Base-by-base conservation (phyloP, 2,329 filamentous ascomycete genomes). In the Penicillium sp. region DNA sequence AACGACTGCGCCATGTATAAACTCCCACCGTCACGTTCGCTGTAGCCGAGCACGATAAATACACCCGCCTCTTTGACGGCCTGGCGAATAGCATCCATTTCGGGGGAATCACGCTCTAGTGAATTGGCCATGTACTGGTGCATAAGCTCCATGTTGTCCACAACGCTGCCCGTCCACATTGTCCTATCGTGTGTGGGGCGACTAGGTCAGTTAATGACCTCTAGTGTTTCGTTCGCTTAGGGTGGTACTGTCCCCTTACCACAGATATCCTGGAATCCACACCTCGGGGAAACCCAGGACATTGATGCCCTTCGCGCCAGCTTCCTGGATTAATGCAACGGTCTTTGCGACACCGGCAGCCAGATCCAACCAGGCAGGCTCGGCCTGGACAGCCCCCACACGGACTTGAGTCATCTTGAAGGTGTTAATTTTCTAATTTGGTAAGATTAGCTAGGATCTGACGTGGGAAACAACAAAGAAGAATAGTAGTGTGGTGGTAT, bases 1-100 rank as follows among this genome's bases (percentile, higher is more conserved):
- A 82, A 72, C 3, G 72, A 74, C 59, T 83, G 80, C 0, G 48
- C 13, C 7, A 42, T 50, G 33, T 42, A 50, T 3, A 50, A 13
- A 27, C 13, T 16, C 14, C n/a, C 19, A 9, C 26, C 25, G n/a
- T 42, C 33, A 8, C 19, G 14, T 19, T 50, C 48, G 13, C 33
- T 26, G 16, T 26, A 42, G 8, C 33, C 33, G 9, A 50, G 25
- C 2, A 31, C 26, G 4, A 50, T 33, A 1, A 21, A 14, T 6
- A 50, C 29, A 0, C 25, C 13, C 9, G 25, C 11, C 1, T 26
- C n/a, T 1, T 16, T 13, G 11, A 19, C 48, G 14, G 19, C 9
- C 7, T 26, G 4, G 4, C 14, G 33, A 16, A 50, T 50, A 4
- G 7, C 13, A 26, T 27, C 25, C 48, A 50, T 50, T 26, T 35